These are phyloP conservation scores for Starmerella bombi DNA, from an alignment of 805 yeast species.

Conservation along the genomic window DNA sequence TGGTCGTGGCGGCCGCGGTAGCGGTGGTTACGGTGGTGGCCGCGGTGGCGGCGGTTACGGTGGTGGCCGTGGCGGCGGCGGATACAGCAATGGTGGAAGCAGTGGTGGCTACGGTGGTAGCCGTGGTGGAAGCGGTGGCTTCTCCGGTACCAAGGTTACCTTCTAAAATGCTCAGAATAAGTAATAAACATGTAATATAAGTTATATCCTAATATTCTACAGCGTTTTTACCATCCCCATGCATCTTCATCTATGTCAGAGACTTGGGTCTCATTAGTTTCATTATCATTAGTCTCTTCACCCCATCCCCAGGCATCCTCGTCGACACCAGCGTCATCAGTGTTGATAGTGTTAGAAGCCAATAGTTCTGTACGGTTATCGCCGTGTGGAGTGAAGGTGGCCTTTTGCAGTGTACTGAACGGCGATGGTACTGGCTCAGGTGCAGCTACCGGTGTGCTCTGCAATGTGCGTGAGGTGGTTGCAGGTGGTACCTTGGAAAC, in stretches of 20 bases:
- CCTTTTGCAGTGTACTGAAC: constrained; percentile 4
- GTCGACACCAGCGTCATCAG: background rate
- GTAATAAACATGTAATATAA: background rate
- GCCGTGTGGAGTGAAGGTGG: constrained; percentile 1
- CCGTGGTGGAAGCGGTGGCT: constrained; percentile 1
- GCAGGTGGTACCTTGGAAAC: no score
- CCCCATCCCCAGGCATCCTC: constrained; percentile 4
- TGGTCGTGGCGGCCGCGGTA: constrained; percentile 9
- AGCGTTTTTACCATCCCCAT: constrained; percentile 12
- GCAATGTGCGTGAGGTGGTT: no score
- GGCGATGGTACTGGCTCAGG: constrained; percentile 6
- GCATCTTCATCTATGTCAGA: constrained; percentile 21
- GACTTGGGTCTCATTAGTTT: no score
- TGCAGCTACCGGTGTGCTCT: background rate
- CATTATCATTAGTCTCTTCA: constrained; percentile 2
- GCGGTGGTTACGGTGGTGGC: constrained; percentile 9
- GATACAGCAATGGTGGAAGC: constrained; percentile 2
- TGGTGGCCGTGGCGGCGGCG: constrained; percentile 4
- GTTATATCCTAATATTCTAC: background rate
- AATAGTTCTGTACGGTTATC: background rate
- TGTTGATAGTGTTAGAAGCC: background rate
- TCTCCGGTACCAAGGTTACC: constrained; percentile 1
- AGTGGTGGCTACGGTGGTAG: constrained; percentile 3
- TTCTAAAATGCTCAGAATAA: background rate
- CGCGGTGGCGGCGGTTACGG: constrained; percentile 5